phyloP scores from a whole-genome alignment of 2,329 filamentous ascomycete species.

The Waltergamsia citrina region DNA sequence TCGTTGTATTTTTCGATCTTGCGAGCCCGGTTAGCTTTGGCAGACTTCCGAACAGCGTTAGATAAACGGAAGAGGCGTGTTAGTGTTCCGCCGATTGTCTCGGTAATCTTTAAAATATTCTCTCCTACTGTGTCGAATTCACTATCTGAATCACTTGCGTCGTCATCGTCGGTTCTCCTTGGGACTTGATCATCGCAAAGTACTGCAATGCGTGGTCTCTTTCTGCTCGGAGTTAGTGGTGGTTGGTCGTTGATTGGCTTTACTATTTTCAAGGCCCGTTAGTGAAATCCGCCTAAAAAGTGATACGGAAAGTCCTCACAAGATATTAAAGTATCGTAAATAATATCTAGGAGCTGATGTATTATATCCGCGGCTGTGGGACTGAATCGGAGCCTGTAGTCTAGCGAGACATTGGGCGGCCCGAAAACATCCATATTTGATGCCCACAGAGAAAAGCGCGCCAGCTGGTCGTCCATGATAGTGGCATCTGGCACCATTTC shows the following conservation, averaged over 20 bases:
- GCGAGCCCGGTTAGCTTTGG: not conserved
- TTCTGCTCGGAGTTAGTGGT: not conserved
- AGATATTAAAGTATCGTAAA: not conserved
- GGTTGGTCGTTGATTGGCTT: conserved; percentile 1
- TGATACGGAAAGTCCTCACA: not conserved
- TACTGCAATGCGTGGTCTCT: not conserved
- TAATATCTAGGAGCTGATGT: conserved; percentile 9
- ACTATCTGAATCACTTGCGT: not conserved
- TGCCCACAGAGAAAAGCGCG: conserved; percentile 7
- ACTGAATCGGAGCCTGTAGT: conserved; percentile 18
- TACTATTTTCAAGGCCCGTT: not conserved
- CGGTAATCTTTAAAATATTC: not conserved
- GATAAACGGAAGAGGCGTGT: conserved; percentile 1
- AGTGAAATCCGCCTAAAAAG: not conserved
- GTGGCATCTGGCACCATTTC: conserved; percentile 15
- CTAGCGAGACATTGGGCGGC: conserved; percentile 16
- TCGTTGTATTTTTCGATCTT: not conserved
- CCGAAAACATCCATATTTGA: conserved; percentile 8
- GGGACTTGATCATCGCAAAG: not conserved
- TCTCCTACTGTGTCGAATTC: not conserved
- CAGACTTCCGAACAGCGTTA: not conserved
- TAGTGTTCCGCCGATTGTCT: conserved; percentile 1
- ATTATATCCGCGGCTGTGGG: conserved; percentile 11
- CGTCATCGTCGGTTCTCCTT: not conserved
- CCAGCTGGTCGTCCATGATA: conserved; percentile 10